Base-by-base conservation (phyloP, 2,329 filamentous ascomycete genomes). In the Cladorrhinum sp. region DNA sequence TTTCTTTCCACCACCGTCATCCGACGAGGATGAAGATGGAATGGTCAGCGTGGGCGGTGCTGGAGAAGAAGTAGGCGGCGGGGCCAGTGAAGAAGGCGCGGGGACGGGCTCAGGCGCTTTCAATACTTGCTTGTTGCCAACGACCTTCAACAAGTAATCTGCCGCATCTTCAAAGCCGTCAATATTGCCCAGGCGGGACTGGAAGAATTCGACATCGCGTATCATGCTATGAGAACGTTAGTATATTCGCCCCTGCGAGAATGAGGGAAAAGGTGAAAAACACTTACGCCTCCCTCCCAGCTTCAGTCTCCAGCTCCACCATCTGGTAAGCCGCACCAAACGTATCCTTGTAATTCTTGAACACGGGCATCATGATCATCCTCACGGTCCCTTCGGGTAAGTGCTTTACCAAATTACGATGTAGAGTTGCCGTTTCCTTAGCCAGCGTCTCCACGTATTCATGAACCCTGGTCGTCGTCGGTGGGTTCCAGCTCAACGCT, bases 331-430 rank as follows among this genome's bases (percentile, higher is more conserved):
- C 88, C 65, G 82, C 84, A 18, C 88, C 87, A 72, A 95, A 87
- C 69, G 93, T 90, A 59, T 90, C 87, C 69, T 86, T 87, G 73
- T 96, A 96, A 72, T 85, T 91, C 38, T 82, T 79, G 73, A 96
- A 96, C 1, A 97, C 92, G 0, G 91, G 89, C 20, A 81, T 78
- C 90, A 96, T 96, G 69, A 97, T 96, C 77, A 91, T 85, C 57
- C 83, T 81, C 1, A 96, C 87, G 0, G 89, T 88, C 58, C 83
- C 81, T 64, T 95, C 90, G 0, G 89, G 88, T 23, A 97, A 78
- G 72, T 96, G 89, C 71, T 92, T 93, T 62, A 85, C 88, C 62
- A 97, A 79, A 10, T 95, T 92, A 58, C 91, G 88, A 70, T 96
- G 89, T 63, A 97, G 77, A 1, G 89, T 95, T 3, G 85, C 85